Percentiles rank a stretch among this genome's conserved stretches.
Conservation (phyloP, 139 green algal genomes). For the Asterochloris erici region DNA sequence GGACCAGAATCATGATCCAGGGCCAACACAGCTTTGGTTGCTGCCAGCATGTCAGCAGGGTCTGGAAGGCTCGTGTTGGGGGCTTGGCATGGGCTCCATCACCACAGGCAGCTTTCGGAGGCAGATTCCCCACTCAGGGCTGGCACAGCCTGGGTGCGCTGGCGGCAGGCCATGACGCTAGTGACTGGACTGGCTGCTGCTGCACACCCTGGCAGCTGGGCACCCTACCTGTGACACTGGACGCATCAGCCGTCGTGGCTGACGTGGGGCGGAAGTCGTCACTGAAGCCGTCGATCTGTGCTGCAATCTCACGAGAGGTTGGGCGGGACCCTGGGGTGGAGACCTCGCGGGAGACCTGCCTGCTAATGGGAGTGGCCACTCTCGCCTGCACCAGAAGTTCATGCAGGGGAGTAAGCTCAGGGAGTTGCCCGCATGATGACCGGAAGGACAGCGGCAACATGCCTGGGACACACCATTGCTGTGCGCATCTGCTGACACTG, state of each 20-base stretch:
- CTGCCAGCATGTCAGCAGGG: not conserved
- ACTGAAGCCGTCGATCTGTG: slow-evolving; percentile 27
- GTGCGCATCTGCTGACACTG: too few species aligned
- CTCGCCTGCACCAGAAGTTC: not conserved
- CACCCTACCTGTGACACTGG: not conserved
- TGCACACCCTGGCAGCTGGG: not conserved
- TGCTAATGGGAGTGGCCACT: not conserved
- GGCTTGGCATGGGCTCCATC: not conserved
- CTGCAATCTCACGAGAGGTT: slow-evolving; percentile 22
- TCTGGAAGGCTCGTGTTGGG: not conserved
- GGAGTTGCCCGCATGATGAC: too few species aligned
- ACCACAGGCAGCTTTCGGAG: not conserved
- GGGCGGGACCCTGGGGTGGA: slow-evolving; percentile 11
- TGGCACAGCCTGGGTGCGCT: not conserved
- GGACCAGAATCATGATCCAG: not conserved
- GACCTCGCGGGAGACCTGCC: not conserved
- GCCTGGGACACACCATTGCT: too few species aligned
- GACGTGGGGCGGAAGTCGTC: slow-evolving; percentile 18
- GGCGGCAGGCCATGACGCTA: not conserved
- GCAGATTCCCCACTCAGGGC: too few species aligned
- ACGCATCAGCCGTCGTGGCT: not conserved
- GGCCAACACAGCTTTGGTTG: not conserved
- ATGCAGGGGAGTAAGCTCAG: too few species aligned
- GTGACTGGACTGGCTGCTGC: not conserved
- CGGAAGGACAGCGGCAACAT: too few species aligned